Evolutionary conservation across 2,329 filamentous ascomycete genomes (phyloP).

Genomic region (Penicillium sp.): DNA sequence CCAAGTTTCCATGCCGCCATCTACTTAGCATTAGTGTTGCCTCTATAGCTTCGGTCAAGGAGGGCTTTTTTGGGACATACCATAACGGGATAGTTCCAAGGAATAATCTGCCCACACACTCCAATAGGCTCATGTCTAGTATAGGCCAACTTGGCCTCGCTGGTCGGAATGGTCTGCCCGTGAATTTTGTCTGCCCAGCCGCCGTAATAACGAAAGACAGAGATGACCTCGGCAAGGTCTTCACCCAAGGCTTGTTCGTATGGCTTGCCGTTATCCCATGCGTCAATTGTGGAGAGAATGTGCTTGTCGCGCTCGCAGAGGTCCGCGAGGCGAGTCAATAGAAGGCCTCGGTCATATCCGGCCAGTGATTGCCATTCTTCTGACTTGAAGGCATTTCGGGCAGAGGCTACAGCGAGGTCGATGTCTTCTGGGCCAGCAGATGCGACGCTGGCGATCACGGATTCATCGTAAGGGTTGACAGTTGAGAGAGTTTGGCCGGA

Average conservation of each 20-base stretch:
- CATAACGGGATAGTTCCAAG: constrained; percentile 9
- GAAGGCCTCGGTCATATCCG: not conserved
- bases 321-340: not conserved
- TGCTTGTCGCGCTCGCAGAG: constrained; percentile 11
- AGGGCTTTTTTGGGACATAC: not conserved
- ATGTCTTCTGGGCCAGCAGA: not conserved
- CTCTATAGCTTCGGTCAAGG: too few species aligned
- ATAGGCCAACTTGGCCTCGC: constrained; percentile 4
- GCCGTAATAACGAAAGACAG: constrained; percentile 63
- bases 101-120: constrained; percentile 1
- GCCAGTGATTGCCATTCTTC: not conserved
- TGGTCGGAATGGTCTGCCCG: constrained; percentile 67
- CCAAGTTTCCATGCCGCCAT: constrained; percentile 7
- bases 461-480: constrained; percentile 1
- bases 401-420: not conserved
- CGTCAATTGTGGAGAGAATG: constrained; percentile 1
- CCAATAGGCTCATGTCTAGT: constrained; percentile 3
- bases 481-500: not conserved
- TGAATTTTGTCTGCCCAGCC: constrained; percentile 95
- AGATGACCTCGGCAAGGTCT: constrained; percentile 5
- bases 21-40: not conserved
- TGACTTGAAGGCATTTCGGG: not conserved
- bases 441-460: not conserved
- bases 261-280: constrained; percentile 5
- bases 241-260: constrained; percentile 1